A percentile compares a stretch with the other conserved stretches of the same genome.
These are phyloP conservation scores for Amaranthus hypochondriacus DNA, from an alignment of 148 eudicot species.

Conservation along the genomic window DNA sequence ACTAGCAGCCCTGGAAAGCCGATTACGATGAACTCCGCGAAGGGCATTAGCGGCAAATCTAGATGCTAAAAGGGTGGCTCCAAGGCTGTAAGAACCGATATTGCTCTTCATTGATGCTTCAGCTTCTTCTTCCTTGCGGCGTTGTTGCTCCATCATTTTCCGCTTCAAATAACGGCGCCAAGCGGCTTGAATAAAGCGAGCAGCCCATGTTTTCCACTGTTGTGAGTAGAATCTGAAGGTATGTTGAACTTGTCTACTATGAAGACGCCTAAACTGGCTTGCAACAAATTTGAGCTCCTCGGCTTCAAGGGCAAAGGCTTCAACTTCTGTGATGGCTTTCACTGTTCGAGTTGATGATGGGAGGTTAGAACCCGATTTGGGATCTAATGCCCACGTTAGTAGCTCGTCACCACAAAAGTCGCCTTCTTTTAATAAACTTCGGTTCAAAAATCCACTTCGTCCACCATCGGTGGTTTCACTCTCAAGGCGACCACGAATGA, in stretches of 20 bases:
- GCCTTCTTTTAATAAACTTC: constrained; percentile 68
- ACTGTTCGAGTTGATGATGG: constrained; percentile 88
- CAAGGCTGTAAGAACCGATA: constrained; percentile 49
- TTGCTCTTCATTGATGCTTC: constrained; percentile 34
- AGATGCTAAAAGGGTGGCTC: constrained; percentile 71
- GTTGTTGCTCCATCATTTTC: constrained; percentile 53
- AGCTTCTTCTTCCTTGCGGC: constrained; percentile 61
- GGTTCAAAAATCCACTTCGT: constrained; percentile 81
- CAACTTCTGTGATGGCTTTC: constrained; percentile 71
- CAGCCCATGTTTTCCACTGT: constrained; percentile 92
- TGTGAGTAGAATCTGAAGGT: constrained; percentile 88
- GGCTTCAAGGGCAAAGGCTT: constrained; percentile 78
- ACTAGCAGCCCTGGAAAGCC: constrained; percentile 44
- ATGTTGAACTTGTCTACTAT: constrained; percentile 88
- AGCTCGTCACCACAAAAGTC: constrained; percentile 90
- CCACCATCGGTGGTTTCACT: constrained; percentile 93
- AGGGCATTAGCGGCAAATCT: constrained; percentile 74
- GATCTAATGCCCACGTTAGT: constrained; percentile 86
- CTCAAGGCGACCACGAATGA: constrained; percentile 85
- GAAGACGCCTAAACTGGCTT: constrained; percentile 79
- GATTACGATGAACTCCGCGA: constrained; percentile 70
- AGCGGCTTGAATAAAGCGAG: constrained; percentile 84
- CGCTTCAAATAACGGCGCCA: constrained; percentile 79
- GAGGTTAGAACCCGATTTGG: constrained; percentile 68
- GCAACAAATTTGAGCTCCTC: constrained; percentile 88